These are phyloP conservation scores for Saccharomycopsis hybrid DNA, from an alignment of 1,139 yeast species.

Conservation along the genomic window DNA sequence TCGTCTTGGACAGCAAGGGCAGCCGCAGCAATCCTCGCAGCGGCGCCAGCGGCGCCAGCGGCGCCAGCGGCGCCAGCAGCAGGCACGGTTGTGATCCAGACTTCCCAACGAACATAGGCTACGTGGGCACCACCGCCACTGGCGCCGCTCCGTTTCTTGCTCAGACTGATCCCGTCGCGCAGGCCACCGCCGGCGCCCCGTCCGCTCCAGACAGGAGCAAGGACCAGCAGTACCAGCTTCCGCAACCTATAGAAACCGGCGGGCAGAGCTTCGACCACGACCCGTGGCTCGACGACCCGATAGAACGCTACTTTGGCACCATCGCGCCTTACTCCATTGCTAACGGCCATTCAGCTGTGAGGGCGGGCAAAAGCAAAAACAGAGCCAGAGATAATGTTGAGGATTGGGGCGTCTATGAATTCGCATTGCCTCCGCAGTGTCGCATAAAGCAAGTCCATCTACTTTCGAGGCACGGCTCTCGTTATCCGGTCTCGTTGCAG, in stretches of 20 bases:
- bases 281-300: conserved; percentile 28
- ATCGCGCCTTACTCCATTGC: conserved; percentile 43
- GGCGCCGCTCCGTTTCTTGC: conserved; percentile 22
- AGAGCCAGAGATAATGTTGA: too few species aligned
- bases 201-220: too few species aligned
- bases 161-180: conserved; percentile 21
- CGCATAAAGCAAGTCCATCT: conserved; percentile 56
- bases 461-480: conserved; percentile 64
- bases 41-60: too few species aligned
- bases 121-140: conserved; percentile 21
- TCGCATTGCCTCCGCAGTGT: conserved; percentile 41
- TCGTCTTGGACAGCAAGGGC: too few species aligned
- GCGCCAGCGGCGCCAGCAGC: too few species aligned
- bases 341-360: too few species aligned
- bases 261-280: conserved; percentile 21
- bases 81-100: too few species aligned
- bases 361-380: too few species aligned
- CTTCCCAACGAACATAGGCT: conserved; percentile 21
- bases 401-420: conserved; percentile 41
- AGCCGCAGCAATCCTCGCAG: too few species aligned
- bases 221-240: conserved; percentile 15
- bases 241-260: conserved; percentile 21
- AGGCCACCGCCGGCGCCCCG: conserved; percentile 22
- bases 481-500: conserved; percentile 52
- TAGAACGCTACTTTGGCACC: conserved; percentile 39